Base-by-base conservation (phyloP, 208 protist species). In the Angomonas ambiguus region DNA sequence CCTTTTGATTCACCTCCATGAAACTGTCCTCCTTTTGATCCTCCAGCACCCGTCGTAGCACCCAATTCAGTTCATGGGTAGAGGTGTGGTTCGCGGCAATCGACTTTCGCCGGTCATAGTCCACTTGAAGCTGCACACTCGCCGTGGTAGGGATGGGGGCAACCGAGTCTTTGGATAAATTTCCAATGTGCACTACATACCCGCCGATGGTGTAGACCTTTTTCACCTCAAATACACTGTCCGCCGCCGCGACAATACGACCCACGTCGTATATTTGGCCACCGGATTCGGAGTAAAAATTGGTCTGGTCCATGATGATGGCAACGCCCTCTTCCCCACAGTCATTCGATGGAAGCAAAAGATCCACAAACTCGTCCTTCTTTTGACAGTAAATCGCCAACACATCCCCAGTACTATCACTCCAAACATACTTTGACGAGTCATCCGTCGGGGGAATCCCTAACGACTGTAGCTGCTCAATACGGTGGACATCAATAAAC, bases 1-100 rank as follows among this genome's bases (percentile, higher is more conserved):
- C 95, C 78, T 97, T 96, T 86, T 99, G 98, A 66, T 98, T 87
- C 13, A 98, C 91, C 67, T 94, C 80, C 33, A 90, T 86, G 62
- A 90, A 93, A 72, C 77, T 88, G 33, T 92, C 81, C 25, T 77
- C 67, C 28, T 92, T 91, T 33, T 85, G 76, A 35, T 89, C 89
- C 74, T 95, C 75, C 0, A 98, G 85, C 27, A 96, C 91, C 38
- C 85, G 72, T 48, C 91, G 79, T 33, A 99, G 89, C 25, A 96
- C 97, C 81, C 84, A 97, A 82, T 99, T 99, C 34, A 99, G 83
- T 64, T 98, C 62, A 71, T 99, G 98, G 27, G 98, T 99, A 0
- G 89, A 72, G 24, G 98, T 98, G 91, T 99, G 98, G 79, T 99
- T 99, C n/a, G 87, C 67, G 42, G 93, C 89, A 51, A 95, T 85